phyloP scores from a whole-genome alignment of 768 basidiomycete species.

The Sporobolomyces phaffii region DNA sequence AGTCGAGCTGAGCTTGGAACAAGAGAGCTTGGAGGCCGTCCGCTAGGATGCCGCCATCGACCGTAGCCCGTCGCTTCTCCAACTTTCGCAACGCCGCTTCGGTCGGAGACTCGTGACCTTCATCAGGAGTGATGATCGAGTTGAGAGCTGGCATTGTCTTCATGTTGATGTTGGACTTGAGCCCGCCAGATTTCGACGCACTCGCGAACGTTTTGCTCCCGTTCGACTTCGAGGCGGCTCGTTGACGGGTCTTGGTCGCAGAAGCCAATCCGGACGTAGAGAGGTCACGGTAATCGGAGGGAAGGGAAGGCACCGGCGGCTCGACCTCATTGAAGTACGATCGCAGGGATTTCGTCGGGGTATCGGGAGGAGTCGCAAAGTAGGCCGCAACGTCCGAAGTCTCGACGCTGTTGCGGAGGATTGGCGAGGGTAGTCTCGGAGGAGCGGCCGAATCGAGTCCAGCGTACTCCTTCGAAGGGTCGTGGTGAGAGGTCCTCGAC shows the following conservation, averaged over 20 bases:
- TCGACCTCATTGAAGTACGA: constrained; percentile 12
- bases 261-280: neutral
- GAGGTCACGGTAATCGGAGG: constrained; percentile 9
- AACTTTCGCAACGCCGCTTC: constrained; percentile 16
- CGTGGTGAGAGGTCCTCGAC: constrained; percentile 13
- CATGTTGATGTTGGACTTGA: constrained; percentile 3
- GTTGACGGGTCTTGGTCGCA: neutral
- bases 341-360: constrained; percentile 12
- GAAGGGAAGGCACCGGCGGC: constrained; percentile 19
- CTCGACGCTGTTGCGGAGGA: constrained; percentile 15
- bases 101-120: constrained; percentile 8
- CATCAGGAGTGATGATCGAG: constrained; percentile 4
- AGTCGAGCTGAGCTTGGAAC: constrained; percentile 28
- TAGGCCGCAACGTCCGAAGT: constrained; percentile 17
- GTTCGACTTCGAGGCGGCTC: constrained; percentile 10
- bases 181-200: neutral
- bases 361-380: constrained; percentile 22
- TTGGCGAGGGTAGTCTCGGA: constrained; percentile 1
- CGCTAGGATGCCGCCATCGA: constrained; percentile 20
- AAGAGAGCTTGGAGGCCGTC: constrained; percentile 26
- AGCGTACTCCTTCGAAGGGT: neutral
- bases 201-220: neutral
- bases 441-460: constrained; percentile 1
- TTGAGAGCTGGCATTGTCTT: constrained; percentile 13
- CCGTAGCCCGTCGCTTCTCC: constrained; percentile 19